phyloP scores from a whole-genome alignment of 768 basidiomycete species.

The Suillus clintonianus region DNA sequence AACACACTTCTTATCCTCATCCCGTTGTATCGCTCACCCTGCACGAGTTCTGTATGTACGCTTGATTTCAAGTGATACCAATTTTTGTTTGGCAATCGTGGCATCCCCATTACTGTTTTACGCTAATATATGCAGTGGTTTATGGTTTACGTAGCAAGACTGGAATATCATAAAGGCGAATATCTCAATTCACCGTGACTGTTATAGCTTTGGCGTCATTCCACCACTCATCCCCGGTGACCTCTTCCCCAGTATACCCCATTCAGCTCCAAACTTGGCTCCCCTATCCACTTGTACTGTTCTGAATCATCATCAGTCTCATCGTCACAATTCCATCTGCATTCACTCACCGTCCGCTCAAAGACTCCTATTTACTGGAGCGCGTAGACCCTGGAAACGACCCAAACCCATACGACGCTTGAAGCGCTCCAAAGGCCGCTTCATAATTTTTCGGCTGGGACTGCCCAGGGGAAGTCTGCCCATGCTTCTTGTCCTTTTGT shows the following conservation, averaged over 20 bases:
- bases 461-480: neutral
- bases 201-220: neutral
- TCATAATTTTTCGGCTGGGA: slow-evolving; percentile 6
- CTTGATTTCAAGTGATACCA: slow-evolving; percentile 7
- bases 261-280: neutral
- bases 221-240: neutral
- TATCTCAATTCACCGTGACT: neutral
- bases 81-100: neutral
- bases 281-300: neutral
- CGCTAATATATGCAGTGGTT: slow-evolving; percentile 3
- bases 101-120: slow-evolving; percentile 1
- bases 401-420: slow-evolving; percentile 4
- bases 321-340: neutral
- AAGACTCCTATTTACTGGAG: slow-evolving; percentile 1
- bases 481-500: neutral
- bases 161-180: neutral
- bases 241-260: neutral
- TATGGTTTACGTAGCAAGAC: neutral
- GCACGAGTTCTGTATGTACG: slow-evolving; percentile 1
- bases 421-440: slow-evolving; percentile 3
- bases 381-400: neutral
- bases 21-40: neutral
- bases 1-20: neutral
- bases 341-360: neutral
- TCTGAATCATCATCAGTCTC: neutral